Percentiles rank a stretch among this genome's conserved stretches.
Conservation (phyloP, 257 asterid species). For the Paraleonurus japonicus region DNA sequence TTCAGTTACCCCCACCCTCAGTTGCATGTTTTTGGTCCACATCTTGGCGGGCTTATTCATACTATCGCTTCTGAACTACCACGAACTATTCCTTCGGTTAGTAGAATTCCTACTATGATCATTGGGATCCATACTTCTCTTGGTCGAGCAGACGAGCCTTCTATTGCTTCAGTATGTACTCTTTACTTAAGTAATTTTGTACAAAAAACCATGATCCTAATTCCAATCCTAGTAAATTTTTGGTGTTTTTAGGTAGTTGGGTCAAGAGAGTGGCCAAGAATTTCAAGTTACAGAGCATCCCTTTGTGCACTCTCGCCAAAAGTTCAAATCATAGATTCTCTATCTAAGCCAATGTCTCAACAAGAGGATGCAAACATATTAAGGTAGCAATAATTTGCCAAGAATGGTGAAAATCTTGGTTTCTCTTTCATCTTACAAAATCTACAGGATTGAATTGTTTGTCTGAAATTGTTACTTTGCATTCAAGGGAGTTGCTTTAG, state of each 20-base stretch:
- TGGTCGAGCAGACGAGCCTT: constrained; percentile 35
- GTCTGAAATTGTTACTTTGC: not conserved
- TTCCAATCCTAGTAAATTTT: not conserved
- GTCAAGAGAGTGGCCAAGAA: constrained; percentile 54
- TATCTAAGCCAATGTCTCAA: constrained; percentile 41
- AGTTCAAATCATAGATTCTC: constrained; percentile 39
- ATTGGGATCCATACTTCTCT: constrained; percentile 38
- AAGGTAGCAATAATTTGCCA: constrained; percentile 18
- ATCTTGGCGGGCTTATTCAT: constrained; percentile 51
- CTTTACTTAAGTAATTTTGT: not conserved
- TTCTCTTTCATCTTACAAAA: not conserved
- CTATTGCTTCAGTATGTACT: constrained; percentile 54
- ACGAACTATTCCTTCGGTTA: constrained; percentile 34
- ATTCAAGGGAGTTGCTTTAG: constrained; percentile 48
- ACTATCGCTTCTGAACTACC: constrained; percentile 33
- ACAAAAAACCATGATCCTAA: not conserved
- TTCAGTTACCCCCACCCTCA: not conserved
- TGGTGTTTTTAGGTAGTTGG: constrained; percentile 44
- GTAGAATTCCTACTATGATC: constrained; percentile 49
- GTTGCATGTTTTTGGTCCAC: not conserved
- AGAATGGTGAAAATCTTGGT: not conserved
- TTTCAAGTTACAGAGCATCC: constrained; percentile 50
- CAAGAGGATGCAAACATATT: constrained; percentile 44
- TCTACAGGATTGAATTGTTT: not conserved
- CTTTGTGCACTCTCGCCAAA: constrained; percentile 37